These are phyloP conservation scores for Ganoderma boninense DNA, from an alignment of 1,284 basidiomycete species.

Conservation along the genomic window DNA sequence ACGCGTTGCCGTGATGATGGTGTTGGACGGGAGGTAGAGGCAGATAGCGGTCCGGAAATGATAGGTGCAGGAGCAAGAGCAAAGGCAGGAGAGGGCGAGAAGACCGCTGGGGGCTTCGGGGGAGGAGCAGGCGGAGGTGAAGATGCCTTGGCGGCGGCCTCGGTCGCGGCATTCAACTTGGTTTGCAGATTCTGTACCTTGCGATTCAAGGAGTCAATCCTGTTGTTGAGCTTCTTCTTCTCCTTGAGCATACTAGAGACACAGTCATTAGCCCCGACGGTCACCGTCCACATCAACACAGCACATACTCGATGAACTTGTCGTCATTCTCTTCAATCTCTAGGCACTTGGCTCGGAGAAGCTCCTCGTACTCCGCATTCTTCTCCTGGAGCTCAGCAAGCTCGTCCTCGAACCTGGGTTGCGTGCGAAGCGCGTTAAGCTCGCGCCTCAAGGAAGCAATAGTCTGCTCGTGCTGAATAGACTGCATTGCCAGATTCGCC, in stretches of 20 bases:
- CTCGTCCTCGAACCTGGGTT: constrained; percentile 60
- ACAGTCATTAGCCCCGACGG: background rate
- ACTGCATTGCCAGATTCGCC: constrained; percentile 67
- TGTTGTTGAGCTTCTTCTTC: constrained; percentile 75
- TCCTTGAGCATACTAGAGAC: constrained; percentile 70
- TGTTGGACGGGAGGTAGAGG: constrained; percentile 19
- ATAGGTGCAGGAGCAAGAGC: constrained; percentile 22
- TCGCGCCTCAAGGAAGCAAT: constrained; percentile 64
- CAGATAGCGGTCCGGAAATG: constrained; percentile 16
- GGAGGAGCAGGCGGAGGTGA: constrained; percentile 25
- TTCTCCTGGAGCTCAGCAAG: constrained; percentile 71
- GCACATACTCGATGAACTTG: constrained; percentile 74
- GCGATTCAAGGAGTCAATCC: constrained; percentile 72
- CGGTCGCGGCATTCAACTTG: constrained; percentile 65
- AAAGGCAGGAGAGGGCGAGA: constrained; percentile 20
- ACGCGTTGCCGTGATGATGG: constrained; percentile 24
- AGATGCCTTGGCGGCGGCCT: constrained; percentile 37
- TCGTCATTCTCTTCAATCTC: constrained; percentile 88
- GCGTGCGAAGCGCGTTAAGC: constrained; percentile 58
- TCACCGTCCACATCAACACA: background rate
- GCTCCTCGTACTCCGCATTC: constrained; percentile 76
- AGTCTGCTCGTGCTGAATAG: constrained; percentile 70
- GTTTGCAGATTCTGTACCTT: constrained; percentile 76
- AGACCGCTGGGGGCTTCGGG: constrained; percentile 11
- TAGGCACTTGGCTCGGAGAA: constrained; percentile 70